Percentiles rank a stretch among this genome's conserved stretches.
These are phyloP conservation scores for Handroanthus guayacan DNA, from an alignment of 257 asterid genomes.

Conservation along the genomic window DNA sequence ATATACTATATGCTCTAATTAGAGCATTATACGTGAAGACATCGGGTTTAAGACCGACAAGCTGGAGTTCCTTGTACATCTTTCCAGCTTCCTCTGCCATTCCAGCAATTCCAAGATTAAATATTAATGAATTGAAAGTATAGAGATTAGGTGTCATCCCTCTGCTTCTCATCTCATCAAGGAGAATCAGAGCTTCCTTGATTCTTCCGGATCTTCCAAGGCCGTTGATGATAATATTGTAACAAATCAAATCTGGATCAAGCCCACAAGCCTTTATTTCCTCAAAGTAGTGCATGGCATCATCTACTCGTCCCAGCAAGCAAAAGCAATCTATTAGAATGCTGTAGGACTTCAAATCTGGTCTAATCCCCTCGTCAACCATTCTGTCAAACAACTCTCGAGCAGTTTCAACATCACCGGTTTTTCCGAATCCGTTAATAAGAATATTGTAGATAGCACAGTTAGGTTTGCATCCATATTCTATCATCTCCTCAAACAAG, in stretches of 20 bases:
- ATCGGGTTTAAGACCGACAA: constrained; percentile 75
- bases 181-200: constrained; percentile 63
- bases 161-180: constrained; percentile 78
- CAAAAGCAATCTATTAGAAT: constrained; percentile 84
- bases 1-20: constrained; percentile 75
- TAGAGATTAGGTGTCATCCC: constrained; percentile 78
- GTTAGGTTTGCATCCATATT: constrained; percentile 82
- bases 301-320: constrained; percentile 64
- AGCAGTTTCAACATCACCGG: constrained; percentile 77
- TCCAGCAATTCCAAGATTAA: constrained; percentile 78
- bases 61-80: constrained; percentile 70
- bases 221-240: constrained; percentile 87
- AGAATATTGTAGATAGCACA: constrained; percentile 88
- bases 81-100: constrained; percentile 74
- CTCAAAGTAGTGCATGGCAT: constrained; percentile 73
- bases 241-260: constrained; percentile 88
- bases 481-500: constrained; percentile 79
- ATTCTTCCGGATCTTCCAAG: constrained; percentile 70
- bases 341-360: constrained; percentile 89
- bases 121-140: constrained; percentile 80
- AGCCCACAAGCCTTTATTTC: constrained; percentile 79
- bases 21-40: constrained; percentile 89
- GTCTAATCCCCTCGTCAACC: constrained; percentile 84
- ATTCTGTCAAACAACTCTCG: constrained; percentile 70
- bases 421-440: constrained; percentile 89